These are phyloP conservation scores for Leccinum arenicola DNA, from an alignment of 768 basidiomycete genomes.

Conservation along the genomic window DNA sequence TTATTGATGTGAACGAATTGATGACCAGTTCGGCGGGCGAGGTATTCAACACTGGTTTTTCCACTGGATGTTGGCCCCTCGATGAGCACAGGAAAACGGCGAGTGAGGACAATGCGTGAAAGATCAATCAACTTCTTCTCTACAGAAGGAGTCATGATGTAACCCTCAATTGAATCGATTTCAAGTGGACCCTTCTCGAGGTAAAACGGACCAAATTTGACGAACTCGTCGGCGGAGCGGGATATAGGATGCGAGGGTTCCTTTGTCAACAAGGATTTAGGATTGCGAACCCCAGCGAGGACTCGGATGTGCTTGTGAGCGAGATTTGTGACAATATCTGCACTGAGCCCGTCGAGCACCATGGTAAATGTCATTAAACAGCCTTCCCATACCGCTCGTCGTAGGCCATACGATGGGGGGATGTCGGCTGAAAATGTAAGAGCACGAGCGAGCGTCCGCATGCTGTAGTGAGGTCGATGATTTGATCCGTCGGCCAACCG, in stretches of 20 bases:
- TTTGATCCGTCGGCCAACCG: conserved; percentile 93
- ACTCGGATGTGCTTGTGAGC: conserved; percentile 65
- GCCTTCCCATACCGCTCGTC: conserved; percentile 92
- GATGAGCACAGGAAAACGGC: conserved; percentile 90
- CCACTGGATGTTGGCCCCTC: conserved; percentile 98
- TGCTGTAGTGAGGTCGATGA: conserved; percentile 91
- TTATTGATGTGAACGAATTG: conserved; percentile 98
- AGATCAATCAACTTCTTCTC: conserved; percentile 91
- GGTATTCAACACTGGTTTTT: conserved; percentile 96
- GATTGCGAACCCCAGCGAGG: conserved; percentile 75
- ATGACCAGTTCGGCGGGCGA: conserved; percentile 91
- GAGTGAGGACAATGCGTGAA: conserved; percentile 85
- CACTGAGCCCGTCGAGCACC: conserved; percentile 77
- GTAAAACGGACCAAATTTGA: conserved; percentile 92
- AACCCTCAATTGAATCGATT: conserved; percentile 67
- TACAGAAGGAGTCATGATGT: conserved; percentile 96
- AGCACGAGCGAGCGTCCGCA: conserved; percentile 91
- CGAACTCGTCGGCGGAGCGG: conserved; percentile 49
- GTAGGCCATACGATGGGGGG: conserved; percentile 69
- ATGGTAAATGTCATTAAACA: conserved; percentile 98
- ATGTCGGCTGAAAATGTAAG: conserved; percentile 88
- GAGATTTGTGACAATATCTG: conserved; percentile 60
- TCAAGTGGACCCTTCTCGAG: conserved; percentile 74
- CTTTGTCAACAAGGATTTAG: conserved; percentile 68
- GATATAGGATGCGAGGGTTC: conserved; percentile 55